Base-by-base conservation (phyloP, 345 rosid genomes). In the Melastoma malabathricum region DNA sequence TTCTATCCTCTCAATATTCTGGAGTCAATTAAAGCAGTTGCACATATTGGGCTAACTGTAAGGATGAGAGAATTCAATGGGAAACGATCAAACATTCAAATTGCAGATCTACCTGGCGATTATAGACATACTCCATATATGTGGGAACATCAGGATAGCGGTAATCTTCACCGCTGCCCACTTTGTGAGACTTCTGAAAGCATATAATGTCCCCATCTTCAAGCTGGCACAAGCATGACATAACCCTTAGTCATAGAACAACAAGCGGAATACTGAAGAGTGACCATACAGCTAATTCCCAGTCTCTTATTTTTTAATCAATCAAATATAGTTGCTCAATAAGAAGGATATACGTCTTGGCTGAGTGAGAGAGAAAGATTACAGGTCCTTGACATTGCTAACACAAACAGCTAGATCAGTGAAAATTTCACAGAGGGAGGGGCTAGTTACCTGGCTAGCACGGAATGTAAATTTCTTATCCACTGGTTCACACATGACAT, bases 101-200 rank as follows among this genome's bases (percentile, higher is more conserved):
- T 10, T 48, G 25, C 51, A 48, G 48, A 31, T 57, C 27, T 65
- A 87, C 99, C 90, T 88, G 97, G 19, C 95, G 95, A 60, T 88
- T 88, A 67, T 72, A 90, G 63, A 92, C 81, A 64, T 75, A 84
- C 63, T 83, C 95, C 76, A 92, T 68, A 76, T 70, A 88, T 14
- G 95, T 76, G 55, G 97, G 90, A 53, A 92, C 84, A 48, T 85
- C 83, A 15, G 89, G 94, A 64, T 83, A 85, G 27, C 63, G 70
- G 51, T 58, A 75, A 49, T 71, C 79, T 61, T 59, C 78, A 61
- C 73, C 82, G 59, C 66, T 59, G 67, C 71, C 76, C 29, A 45
- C 46, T 34, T 34, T 34, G 48, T 70, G 63, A 57, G 73, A 51
- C 44, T 45, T 59, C 43, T 45, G 51, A 52, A 51, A 52, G 60